A percentile compares a stretch with the other conserved stretches of the same genome.
Evolutionary conservation across 2,329 filamentous ascomycete species (phyloP).

Genomic region (Thielaviopsis musarum): DNA sequence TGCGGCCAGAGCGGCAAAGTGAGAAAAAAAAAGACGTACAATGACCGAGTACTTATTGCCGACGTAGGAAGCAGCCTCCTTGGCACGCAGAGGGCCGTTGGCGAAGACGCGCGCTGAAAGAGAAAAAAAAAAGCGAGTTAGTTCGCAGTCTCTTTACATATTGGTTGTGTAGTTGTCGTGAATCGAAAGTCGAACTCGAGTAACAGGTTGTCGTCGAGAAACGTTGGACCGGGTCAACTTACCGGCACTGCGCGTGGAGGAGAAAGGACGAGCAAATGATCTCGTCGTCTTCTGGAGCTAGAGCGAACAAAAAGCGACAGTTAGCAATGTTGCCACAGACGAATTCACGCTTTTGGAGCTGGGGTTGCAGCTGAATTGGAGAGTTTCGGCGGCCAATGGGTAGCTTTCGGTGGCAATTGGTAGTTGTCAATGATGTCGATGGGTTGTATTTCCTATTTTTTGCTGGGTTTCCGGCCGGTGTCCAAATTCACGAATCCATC

Average conservation of each 20-base stretch:
- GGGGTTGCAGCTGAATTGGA: not conserved
- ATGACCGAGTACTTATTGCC: slow-evolving; percentile 89
- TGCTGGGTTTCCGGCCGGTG: not conserved
- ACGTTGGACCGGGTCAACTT: slow-evolving; percentile 22
- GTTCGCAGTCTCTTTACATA: not conserved
- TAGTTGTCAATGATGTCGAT: not conserved
- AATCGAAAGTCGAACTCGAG: not conserved
- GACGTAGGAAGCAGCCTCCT: slow-evolving; percentile 78
- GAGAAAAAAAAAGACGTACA: slow-evolving; percentile 34
- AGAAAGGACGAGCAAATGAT: slow-evolving; percentile 62
- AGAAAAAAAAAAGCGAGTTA: not conserved
- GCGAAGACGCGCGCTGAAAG: slow-evolving; percentile 63
- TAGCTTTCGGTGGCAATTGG: not conserved
- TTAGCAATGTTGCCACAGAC: not conserved
- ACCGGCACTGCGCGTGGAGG: slow-evolving; percentile 68
- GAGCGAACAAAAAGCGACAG: not conserved
- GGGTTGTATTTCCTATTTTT: not conserved
- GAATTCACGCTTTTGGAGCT: not conserved
- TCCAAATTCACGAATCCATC: slow-evolving; percentile 1
- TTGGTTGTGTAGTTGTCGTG: not conserved
- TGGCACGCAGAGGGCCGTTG: slow-evolving; percentile 72
- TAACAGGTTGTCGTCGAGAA: not conserved
- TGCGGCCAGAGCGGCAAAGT: not conserved
- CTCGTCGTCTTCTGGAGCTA: slow-evolving; percentile 19
- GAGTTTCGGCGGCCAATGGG: not conserved